Conservation (phyloP, 2,329 filamentous ascomycete species). For the Cadophora malorum region DNA sequence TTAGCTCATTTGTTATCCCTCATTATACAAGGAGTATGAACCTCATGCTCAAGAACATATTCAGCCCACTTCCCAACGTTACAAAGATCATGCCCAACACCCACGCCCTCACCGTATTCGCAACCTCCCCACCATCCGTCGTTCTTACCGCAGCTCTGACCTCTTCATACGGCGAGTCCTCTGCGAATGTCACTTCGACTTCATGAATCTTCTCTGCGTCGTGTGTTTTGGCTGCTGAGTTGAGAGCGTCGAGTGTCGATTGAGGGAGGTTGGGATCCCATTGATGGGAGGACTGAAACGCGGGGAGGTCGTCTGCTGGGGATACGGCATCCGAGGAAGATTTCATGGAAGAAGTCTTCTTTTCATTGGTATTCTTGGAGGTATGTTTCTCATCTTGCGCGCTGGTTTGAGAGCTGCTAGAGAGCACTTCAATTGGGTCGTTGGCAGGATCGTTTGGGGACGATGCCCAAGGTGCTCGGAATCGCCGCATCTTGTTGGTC, state of each 20-base stretch:
- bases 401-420: conserved; percentile 1
- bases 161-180: conserved; percentile 71
- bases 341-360: neutral
- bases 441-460: neutral
- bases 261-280: conserved; percentile 40
- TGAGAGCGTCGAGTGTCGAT: conserved; percentile 32
- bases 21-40: neutral
- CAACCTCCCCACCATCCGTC: conserved; percentile 67
- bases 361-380: neutral
- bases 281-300: conserved; percentile 34
- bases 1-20: neutral
- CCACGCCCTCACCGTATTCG: conserved; percentile 71
- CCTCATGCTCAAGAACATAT: conserved; percentile 38
- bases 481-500: neutral
- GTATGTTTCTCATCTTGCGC: neutral
- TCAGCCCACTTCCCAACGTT: conserved; percentile 32
- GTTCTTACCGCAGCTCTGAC: conserved; percentile 62
- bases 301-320: conserved; percentile 26
- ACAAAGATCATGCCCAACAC: conserved; percentile 57
- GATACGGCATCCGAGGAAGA: neutral
- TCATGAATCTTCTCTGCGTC: conserved; percentile 46
- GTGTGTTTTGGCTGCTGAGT: conserved; percentile 31
- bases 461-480: neutral
- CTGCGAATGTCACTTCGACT: conserved; percentile 50
- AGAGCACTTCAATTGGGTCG: neutral